Evolutionary conservation across 257 asterid species (phyloP).

Genomic region (Mentha longifolia): DNA sequence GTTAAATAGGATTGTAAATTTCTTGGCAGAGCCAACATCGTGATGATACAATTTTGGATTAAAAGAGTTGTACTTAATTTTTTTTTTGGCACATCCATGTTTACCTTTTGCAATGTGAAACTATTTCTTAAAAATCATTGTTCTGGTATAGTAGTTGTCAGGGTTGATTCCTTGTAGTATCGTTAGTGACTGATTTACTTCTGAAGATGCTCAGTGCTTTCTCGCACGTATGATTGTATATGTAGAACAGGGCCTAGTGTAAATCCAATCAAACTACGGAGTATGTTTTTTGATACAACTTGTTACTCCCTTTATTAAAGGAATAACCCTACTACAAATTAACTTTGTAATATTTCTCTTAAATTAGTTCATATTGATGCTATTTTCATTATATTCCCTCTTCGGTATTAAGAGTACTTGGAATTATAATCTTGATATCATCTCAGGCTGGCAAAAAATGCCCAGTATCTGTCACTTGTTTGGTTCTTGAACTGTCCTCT

Average conservation of each 20-base stretch:
- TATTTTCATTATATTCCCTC: conserved; percentile 5
- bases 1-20: conserved; percentile 79
- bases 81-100: conserved; percentile 15
- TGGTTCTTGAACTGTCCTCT: conserved; percentile 22
- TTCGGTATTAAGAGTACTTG: conserved; percentile 1
- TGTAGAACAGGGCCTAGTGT: background rate
- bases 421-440: too few species aligned
- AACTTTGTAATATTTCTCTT: conserved; percentile 1
- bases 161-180: conserved; percentile 8
- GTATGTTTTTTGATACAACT: background rate
- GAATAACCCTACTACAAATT: conserved; percentile 2
- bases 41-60: conserved; percentile 37
- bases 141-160: conserved; percentile 17
- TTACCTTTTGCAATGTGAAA: conserved; percentile 28
- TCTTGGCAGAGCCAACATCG: conserved; percentile 63
- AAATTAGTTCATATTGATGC: background rate
- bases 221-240: conserved; percentile 8
- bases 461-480: conserved; percentile 22
- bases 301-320: conserved; percentile 15
- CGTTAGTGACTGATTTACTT: conserved; percentile 14
- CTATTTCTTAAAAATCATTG: conserved; percentile 10
- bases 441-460: conserved; percentile 7
- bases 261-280: conserved; percentile 10
- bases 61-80: conserved; percentile 24
- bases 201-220: background rate